Evolutionary conservation across 2,329 filamentous ascomycete genomes (phyloP), one percentile per base, ranked within the genome.

Genomic region (Sclerotinia trifoliorum): DNA sequence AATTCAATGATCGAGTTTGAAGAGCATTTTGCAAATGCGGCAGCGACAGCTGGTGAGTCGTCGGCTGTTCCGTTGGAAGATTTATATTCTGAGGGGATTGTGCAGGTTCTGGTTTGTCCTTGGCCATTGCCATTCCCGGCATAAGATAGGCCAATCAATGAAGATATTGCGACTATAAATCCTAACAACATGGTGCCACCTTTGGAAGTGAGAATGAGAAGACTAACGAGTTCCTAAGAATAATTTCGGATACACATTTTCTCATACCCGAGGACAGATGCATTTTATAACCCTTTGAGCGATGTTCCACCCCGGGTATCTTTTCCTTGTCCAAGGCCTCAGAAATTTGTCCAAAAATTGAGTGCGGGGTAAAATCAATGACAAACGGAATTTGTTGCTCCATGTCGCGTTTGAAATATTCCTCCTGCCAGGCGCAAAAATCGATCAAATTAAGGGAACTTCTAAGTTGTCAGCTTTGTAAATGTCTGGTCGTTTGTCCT

Each of bases 31-130:
- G 75, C 75, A 51, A 82, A 80, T 1, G 78, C 79, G 15, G 74
- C 69, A 6, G 74, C 69, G 6, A 82, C 78, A 1, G 80, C 80
- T 11, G 78, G 75, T 1, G 80, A 79, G 71, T 82, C 80, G 64
- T 82, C 80, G 3, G 74, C 72, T 15, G 75, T 76, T 21, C 79
- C 78, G 62, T 80, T 77, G 15, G 80, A 80, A 26, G 78, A 75
- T 17, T 67, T 21, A 26, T 68, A 71, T 52, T 54, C 51, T 29
- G 70, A 70, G 5, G 65, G 52, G n/a, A 71, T 56, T 17, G 64
- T 58, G 51, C 70, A 70, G 11, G 60, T 69, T 44, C 56, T 61
- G 19, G 24, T 62, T 65, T 35, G 49, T 8, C 24, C 48, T 42
- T 55, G 17, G 17, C 61, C 26, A 35, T 58, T 56, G 42, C 26